Base-by-base conservation (phyloP, 2,329 filamentous ascomycete genomes). In the Huntiella savannae region DNA sequence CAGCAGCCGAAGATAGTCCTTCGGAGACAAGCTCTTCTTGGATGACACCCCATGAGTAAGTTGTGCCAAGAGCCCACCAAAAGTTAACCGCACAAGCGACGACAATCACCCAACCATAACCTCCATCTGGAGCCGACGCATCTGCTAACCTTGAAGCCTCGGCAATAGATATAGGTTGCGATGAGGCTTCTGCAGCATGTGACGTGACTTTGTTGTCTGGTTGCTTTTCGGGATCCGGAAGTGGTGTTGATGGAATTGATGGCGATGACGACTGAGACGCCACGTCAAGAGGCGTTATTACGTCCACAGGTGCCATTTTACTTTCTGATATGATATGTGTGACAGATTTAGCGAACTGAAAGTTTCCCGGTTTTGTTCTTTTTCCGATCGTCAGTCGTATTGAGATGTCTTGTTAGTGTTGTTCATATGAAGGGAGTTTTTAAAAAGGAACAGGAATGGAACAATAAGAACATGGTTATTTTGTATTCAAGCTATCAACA, bases 21-120 rank as follows among this genome's bases (percentile, higher is more conserved):
- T 66, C 58, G 33, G 67, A 58, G 3, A 75, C 66, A 1, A 79
- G 62, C 0, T 67, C 72, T 3, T 64, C 63, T 56, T 79, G 75
- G 40, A 77, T 59, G 0, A 79, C 65, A 17, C 74, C 75, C 73
- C 74, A 79, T 51, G 64, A 66, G 54, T 74, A 75, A 5, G 64
- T 64, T 0, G 65, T 70, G 43, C 73, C 73, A 42, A 70, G 65
- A 44, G 68, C 63, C 71, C 69, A 74, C 61, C 71, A 77, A 2
- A 67, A 63, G 8, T 75, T 53, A 1, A 71, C 54, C 2, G 66
- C 63, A 52, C 68, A 72, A 32, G 61, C 63, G 3, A 57, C 58
- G 17, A 77, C 67, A 5, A 77, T 61, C 11, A 66, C 60, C 70
- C 71, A 75, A 50, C 70, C 71, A 53, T 73, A 71, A 17, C 69